A percentile compares a stretch with the other conserved stretches of the same genome.
Conservation (phyloP, 306 rosid species). For the Trifolium dubium region DNA sequence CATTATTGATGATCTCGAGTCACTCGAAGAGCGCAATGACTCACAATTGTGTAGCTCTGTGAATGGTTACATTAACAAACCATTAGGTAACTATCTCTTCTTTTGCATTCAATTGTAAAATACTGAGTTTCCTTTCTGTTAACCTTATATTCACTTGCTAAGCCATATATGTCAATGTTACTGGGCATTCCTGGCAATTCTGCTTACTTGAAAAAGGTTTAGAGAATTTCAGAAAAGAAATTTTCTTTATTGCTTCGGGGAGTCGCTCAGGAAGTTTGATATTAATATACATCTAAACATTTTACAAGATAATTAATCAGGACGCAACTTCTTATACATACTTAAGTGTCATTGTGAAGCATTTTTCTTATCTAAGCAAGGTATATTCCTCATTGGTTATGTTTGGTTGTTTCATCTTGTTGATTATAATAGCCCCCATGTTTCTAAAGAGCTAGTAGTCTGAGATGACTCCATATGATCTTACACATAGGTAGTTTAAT, state of each 20-base stretch:
- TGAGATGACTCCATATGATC: neutral
- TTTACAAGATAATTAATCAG: neutral
- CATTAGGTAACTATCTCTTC: slow-evolving; percentile 57
- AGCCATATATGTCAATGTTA: neutral
- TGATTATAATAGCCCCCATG: neutral
- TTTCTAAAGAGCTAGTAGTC: neutral
- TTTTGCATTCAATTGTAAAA: slow-evolving; percentile 10
- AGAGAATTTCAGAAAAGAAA: neutral
- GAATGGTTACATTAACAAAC: slow-evolving; percentile 70
- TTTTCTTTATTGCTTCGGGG: too few relatives aligned
- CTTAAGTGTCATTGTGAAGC: too few relatives aligned
- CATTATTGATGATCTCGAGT: neutral
- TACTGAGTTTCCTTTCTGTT: slow-evolving; percentile 22
- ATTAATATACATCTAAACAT: neutral
- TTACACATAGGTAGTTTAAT: neutral
- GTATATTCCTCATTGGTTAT: neutral
- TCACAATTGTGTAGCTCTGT: slow-evolving; percentile 65
- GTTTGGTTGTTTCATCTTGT: neutral
- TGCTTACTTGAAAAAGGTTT: neutral
- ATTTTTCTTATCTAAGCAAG: neutral
- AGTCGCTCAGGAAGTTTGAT: too few relatives aligned
- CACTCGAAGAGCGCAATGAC: slow-evolving; percentile 38
- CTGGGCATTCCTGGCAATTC: neutral
- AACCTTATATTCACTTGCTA: neutral
- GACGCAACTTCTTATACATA: neutral